Percentiles rank a stretch among this genome's conserved stretches.
Evolutionary conservation across 108 stramenopile species (phyloP).

Genomic region (Cyclotella choctawhatcheeana): DNA sequence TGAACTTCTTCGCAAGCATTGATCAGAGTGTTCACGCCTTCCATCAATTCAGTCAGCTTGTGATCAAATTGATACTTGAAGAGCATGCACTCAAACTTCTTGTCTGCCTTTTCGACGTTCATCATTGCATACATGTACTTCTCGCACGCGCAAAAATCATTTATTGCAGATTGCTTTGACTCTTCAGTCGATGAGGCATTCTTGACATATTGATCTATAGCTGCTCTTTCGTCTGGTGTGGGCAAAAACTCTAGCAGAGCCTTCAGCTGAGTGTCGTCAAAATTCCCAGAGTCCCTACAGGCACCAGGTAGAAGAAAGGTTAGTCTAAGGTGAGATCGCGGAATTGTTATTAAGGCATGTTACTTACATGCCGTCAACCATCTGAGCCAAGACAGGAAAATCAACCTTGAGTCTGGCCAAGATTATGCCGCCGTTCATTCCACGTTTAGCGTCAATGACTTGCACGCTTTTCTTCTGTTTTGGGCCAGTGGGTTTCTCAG

Average conservation of each 20-base stretch:
- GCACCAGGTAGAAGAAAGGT: neutral
- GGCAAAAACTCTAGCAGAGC: slow-evolving; percentile 84
- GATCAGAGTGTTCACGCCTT: slow-evolving; percentile 60
- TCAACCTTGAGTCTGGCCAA: slow-evolving; percentile 80
- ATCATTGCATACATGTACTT: slow-evolving; percentile 88
- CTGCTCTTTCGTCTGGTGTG: slow-evolving; percentile 66
- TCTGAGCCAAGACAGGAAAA: slow-evolving; percentile 65
- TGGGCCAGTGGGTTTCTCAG: slow-evolving; percentile 35
- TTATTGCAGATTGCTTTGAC: slow-evolving; percentile 47
- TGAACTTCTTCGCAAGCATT: slow-evolving; percentile 86
- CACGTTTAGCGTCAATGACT: slow-evolving; percentile 89
- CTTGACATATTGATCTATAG: slow-evolving; percentile 64
- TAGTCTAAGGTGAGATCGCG: too few species aligned
- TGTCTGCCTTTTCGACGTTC: slow-evolving; percentile 62
- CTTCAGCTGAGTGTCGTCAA: slow-evolving; percentile 77
- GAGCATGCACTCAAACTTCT: slow-evolving; percentile 83
- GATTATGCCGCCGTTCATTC: slow-evolving; percentile 92
- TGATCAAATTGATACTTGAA: slow-evolving; percentile 80
- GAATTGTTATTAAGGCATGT: too few species aligned
- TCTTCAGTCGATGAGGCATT: slow-evolving; percentile 58
- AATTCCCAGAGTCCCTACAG: slow-evolving; percentile 66
- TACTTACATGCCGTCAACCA: slow-evolving; percentile 83
- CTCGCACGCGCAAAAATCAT: slow-evolving; percentile 77
- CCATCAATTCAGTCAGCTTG: slow-evolving; percentile 72
- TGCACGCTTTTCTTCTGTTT: slow-evolving; percentile 85